Conservation (phyloP, 2,329 filamentous ascomycete species). For the Fusarium solani-melongenae region DNA sequence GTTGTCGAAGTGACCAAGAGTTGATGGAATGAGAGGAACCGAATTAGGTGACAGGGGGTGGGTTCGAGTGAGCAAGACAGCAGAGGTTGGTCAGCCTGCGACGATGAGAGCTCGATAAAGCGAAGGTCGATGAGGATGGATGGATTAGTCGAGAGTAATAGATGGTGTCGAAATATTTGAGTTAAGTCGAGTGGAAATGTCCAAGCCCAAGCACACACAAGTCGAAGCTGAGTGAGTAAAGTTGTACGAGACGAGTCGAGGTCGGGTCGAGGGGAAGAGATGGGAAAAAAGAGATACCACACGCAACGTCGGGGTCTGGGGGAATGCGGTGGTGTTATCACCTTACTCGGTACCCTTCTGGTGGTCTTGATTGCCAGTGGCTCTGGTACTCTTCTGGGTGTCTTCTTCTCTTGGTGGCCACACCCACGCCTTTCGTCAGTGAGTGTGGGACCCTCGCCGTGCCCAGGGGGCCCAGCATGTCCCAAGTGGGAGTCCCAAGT, state of each 20-base stretch:
- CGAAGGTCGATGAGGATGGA: constrained; percentile 10
- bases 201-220: constrained; percentile 27
- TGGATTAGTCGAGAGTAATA: constrained; percentile 7
- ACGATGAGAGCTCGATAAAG: constrained; percentile 14
- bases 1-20: constrained; percentile 20
- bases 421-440: constrained; percentile 42
- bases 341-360: constrained; percentile 36
- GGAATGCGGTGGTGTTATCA: constrained; percentile 46
- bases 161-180: constrained; percentile 7
- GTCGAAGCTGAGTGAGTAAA: constrained; percentile 15
- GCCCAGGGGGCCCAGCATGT: constrained; percentile 29
- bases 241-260: constrained; percentile 17
- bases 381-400: constrained; percentile 27
- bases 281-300: constrained; percentile 28
- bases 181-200: constrained; percentile 14
- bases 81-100: constrained; percentile 8
- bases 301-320: constrained; percentile 37
- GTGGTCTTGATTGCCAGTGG: constrained; percentile 26
- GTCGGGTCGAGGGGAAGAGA: constrained; percentile 28
- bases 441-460: constrained; percentile 20
- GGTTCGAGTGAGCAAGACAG: constrained; percentile 2
- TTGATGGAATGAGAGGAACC: constrained; percentile 29
- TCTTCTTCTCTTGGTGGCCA: constrained; percentile 39
- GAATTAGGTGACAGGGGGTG: constrained; percentile 11
- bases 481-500: constrained; percentile 30